Evolutionary conservation across 129 eudicot species (phyloP), one percentile per base, ranked within the genome.

Genomic region (Silybum marianum): DNA sequence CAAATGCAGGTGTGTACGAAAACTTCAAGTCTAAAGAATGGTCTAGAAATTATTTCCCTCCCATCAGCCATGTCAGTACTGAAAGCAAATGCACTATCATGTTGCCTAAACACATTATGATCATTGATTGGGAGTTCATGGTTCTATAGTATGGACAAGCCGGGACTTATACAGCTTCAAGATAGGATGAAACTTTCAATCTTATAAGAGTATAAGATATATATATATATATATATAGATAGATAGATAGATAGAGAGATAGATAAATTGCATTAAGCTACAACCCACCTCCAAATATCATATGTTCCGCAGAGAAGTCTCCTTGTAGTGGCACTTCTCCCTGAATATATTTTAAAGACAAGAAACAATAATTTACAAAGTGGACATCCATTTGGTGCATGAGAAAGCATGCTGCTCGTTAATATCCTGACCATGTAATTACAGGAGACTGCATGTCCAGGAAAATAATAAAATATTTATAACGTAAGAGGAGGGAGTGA

Each of bases 221-320:
- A n/a, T n/a, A n/a, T n/a, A n/a, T n/a, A n/a, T n/a, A n/a, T n/a
- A n/a, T n/a, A n/a, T n/a, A n/a, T n/a, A n/a, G n/a, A n/a, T n/a
- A n/a, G n/a, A n/a, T n/a, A n/a, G n/a, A n/a, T n/a, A n/a, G n/a
- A n/a, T n/a, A n/a, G n/a, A n/a, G n/a, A n/a, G n/a, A n/a, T n/a
- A n/a, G n/a, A n/a, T n/a, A n/a, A n/a, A n/a, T n/a, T n/a, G n/a
- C n/a, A n/a, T n/a, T n/a, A n/a, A n/a, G n/a, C 76, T 67, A 14
- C 46, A 76, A 83, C 91, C 72, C 58, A 95, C 99, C 99, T 90
- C 99, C 99, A 88, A 90, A 90, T 78, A 95, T 92, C 99, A 95
- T 95, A 85, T 95, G 99, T 82, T 95, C 97, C n/a, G 99, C 99
- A 60, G 99, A 92, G 83, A 95, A 92, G 85, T 95, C 99, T 76